Conservation (phyloP, 495 filamentous ascomycete genomes). For the Penicillium daleae region DNA sequence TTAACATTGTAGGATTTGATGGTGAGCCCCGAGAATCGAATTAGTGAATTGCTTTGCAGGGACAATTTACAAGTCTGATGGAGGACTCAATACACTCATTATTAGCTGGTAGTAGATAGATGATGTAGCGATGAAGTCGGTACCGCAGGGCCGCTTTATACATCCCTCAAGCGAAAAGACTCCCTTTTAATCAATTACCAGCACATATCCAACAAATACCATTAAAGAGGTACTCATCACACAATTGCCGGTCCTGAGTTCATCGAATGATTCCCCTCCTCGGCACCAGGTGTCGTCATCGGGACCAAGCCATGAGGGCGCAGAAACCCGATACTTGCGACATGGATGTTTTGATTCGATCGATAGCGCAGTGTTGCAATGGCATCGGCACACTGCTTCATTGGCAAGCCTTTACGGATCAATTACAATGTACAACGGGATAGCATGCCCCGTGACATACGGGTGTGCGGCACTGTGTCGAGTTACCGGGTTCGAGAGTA, state of each 20-base stretch:
- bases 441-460: background rate
- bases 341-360: background rate
- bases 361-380: background rate
- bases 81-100: background rate
- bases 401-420: background rate
- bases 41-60: background rate
- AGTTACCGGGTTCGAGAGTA: background rate
- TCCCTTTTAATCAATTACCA: no score
- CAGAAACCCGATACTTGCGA: background rate
- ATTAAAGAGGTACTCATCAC: background rate
- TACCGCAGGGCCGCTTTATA: background rate
- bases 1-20: conserved; percentile 9
- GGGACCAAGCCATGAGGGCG: background rate
- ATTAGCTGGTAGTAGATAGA: background rate
- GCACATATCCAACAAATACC: no score
- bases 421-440: background rate
- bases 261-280: background rate
- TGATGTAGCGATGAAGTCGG: conserved; percentile 6
- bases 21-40: no score
- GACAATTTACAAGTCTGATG: background rate
- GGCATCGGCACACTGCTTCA: background rate
- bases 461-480: background rate
- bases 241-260: background rate
- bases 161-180: conserved; percentile 3
- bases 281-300: background rate